Evolutionary conservation across 331 rosid genomes (phyloP).

Genomic region (Rhamnella rubrinervis): DNA sequence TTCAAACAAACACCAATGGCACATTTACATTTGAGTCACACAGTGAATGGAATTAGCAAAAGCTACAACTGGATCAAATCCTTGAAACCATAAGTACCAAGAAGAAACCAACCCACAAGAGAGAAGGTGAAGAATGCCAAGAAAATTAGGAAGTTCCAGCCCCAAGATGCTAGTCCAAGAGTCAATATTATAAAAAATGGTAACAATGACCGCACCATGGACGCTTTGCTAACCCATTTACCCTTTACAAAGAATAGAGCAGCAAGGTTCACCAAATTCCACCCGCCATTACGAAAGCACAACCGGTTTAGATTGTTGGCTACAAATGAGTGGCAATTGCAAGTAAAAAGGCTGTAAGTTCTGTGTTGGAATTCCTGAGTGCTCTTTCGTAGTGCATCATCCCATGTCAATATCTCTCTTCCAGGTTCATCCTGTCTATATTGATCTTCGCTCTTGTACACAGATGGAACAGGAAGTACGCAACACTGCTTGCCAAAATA

Average conservation of each 20-base stretch:
- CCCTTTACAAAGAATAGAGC: constrained; percentile 72
- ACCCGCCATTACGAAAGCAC: constrained; percentile 63
- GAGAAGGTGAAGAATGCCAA: constrained; percentile 47
- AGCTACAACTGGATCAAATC: constrained; percentile 71
- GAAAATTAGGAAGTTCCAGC: constrained; percentile 67
- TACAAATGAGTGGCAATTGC: constrained; percentile 95
- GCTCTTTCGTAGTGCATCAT: constrained; percentile 69
- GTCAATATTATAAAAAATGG: constrained; percentile 61
- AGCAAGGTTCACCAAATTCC: constrained; percentile 99
- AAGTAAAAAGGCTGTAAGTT: constrained; percentile 74
- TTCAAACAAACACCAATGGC: neutral
- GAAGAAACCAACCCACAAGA: constrained; percentile 87
- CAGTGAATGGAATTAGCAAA: neutral
- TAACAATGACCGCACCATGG: constrained; percentile 57
- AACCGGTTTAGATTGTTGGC: constrained; percentile 85
- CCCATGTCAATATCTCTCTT: constrained; percentile 66
- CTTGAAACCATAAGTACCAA: constrained; percentile 83
- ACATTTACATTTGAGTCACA: neutral
- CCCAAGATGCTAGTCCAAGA: constrained; percentile 68
- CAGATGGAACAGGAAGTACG: constrained; percentile 32
- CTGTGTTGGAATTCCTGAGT: constrained; percentile 89
- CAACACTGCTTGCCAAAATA: constrained; percentile 50
- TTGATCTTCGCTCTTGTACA: constrained; percentile 34
- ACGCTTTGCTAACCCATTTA: constrained; percentile 71
- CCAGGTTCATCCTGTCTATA: constrained; percentile 41